These are phyloP conservation scores for Articulospora tetracladia DNA, from an alignment of 495 filamentous ascomycete genomes.

Conservation along the genomic window DNA sequence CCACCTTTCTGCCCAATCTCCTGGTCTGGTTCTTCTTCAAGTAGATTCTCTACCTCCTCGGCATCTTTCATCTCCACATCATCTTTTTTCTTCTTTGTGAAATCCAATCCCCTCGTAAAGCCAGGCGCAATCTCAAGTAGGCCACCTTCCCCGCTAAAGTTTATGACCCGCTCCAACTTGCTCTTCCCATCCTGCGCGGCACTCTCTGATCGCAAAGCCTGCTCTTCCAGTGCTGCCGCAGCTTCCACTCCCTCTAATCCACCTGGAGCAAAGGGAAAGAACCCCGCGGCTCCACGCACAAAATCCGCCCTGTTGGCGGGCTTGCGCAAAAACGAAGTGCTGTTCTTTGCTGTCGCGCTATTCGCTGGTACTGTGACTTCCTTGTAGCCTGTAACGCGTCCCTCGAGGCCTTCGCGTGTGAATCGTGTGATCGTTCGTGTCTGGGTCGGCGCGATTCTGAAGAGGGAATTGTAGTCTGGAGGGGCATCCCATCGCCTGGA, in stretches of 20 bases:
- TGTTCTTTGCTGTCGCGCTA: conserved; percentile 93
- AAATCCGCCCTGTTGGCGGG: conserved; percentile 88
- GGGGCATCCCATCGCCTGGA: conserved; percentile 75
- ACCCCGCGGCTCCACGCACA: conserved; percentile 90
- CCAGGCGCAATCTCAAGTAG: conserved; percentile 82
- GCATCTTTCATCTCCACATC: conserved; percentile 54
- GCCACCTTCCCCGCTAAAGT: conserved; percentile 71
- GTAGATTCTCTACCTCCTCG: conserved; percentile 68
- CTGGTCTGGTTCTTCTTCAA: conserved; percentile 61
- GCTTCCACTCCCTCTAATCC: conserved; percentile 86
- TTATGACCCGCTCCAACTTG: conserved; percentile 75
- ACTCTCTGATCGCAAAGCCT: conserved; percentile 38
- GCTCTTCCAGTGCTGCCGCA: conserved; percentile 69
- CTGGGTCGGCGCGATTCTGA: conserved; percentile 85
- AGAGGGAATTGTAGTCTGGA: conserved; percentile 72
- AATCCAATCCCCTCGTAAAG: conserved; percentile 72
- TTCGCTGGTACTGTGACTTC: conserved; percentile 90
- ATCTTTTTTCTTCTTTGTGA: conserved; percentile 53
- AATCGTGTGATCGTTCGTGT: conserved; percentile 91
- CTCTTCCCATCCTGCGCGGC: conserved; percentile 36
- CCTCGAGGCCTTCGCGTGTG: conserved; percentile 86
- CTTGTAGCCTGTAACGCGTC: conserved; percentile 87
- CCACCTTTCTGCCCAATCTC: conserved; percentile 28
- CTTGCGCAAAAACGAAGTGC: conserved; percentile 83
- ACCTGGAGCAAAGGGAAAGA: conserved; percentile 93